Conservation (phyloP, 1,284 basidiomycete species). For the Somion occarium region DNA sequence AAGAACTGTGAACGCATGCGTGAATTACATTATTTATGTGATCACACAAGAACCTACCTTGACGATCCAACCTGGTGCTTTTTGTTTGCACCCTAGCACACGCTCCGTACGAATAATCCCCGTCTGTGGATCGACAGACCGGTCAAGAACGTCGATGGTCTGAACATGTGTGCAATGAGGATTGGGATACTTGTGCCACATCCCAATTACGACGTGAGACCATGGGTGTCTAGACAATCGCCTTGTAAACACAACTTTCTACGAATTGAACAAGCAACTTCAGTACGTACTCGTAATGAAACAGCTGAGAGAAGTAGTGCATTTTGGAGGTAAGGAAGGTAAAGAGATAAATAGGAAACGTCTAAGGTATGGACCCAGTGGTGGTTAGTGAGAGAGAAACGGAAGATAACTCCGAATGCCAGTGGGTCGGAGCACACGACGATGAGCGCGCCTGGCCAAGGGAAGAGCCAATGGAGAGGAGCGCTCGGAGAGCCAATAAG, state of each 20-base stretch:
- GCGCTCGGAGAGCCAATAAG: slow-evolving; percentile 4
- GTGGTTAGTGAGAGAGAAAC: slow-evolving; percentile 9
- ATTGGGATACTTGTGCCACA: slow-evolving; percentile 97
- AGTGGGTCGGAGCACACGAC: slow-evolving; percentile 14
- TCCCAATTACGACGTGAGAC: slow-evolving; percentile 82
- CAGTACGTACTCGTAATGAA: slow-evolving; percentile 61
- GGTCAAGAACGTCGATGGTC: slow-evolving; percentile 85
- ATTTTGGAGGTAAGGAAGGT: slow-evolving; percentile 31
- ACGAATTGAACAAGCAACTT: slow-evolving; percentile 2
- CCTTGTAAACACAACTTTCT: slow-evolving; percentile 17
- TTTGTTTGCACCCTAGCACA: slow-evolving; percentile 82
- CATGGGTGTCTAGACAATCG: slow-evolving; percentile 66
- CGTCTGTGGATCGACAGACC: slow-evolving; percentile 76
- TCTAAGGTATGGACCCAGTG: slow-evolving; percentile 11
- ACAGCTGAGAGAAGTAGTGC: slow-evolving; percentile 76
- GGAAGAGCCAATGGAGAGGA: slow-evolving; percentile 11
- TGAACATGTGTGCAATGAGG: slow-evolving; percentile 89
- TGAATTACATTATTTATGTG: slow-evolving; percentile 5
- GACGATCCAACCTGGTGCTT: slow-evolving; percentile 78
- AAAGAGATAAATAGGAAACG: slow-evolving; percentile 10
- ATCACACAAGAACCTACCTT: slow-evolving; percentile 48
- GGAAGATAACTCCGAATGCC: slow-evolving; percentile 5
- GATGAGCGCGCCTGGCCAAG: slow-evolving; percentile 4
- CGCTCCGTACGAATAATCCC: slow-evolving; percentile 88
- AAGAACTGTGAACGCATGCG: slow-evolving; percentile 52